Conservation (phyloP, 345 rosid species). For the Kernera saxatilis region DNA sequence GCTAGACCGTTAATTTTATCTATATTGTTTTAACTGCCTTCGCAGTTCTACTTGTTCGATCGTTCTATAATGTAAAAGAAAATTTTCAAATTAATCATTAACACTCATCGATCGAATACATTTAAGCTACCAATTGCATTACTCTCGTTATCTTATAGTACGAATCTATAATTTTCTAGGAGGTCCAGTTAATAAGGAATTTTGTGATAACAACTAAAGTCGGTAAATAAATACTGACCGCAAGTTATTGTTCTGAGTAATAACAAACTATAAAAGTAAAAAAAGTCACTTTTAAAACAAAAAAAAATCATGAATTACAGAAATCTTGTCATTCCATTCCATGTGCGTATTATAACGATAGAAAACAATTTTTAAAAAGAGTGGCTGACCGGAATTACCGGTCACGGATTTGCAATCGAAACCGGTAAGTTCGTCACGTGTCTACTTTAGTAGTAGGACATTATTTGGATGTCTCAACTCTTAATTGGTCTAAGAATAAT, state of each 20-base stretch:
- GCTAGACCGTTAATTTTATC: too few relatives aligned
- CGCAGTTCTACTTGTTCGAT: too few relatives aligned
- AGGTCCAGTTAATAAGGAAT: not conserved
- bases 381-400: constrained; percentile 27
- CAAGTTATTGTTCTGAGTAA: not conserved
- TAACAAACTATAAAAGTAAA: not conserved
- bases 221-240: not conserved
- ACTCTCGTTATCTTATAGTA: too few relatives aligned
- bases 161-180: not conserved
- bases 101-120: too few relatives aligned
- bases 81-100: too few relatives aligned
- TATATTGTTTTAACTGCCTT: too few relatives aligned
- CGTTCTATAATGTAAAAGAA: too few relatives aligned
- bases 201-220: not conserved
- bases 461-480: not conserved
- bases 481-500: not conserved
- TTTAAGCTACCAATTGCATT: too few relatives aligned
- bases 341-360: not conserved
- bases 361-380: not conserved
- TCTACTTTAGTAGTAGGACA: not conserved
- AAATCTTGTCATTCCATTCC: not conserved
- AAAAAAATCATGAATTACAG: not conserved
- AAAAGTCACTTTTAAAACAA: not conserved
- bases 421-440: constrained; percentile 14
- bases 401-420: not conserved